Evolutionary conservation across 306 rosid species (phyloP), one percentile per base, ranked within the genome.

Genomic region (Prunus kanzakura): DNA sequence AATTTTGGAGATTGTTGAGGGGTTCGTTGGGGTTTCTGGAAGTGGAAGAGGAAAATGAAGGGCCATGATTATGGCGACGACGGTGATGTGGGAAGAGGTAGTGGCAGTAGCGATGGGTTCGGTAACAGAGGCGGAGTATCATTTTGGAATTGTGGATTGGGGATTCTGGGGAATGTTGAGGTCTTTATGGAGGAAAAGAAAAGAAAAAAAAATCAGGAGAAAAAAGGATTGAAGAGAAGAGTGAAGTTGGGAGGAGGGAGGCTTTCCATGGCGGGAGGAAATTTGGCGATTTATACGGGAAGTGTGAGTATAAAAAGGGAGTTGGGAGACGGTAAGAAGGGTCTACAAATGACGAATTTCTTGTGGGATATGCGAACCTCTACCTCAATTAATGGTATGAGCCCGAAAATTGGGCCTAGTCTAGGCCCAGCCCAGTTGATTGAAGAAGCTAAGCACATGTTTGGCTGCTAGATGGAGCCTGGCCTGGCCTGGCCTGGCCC

Each of bases 81-180:
- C 49, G 81, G 79, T 5, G 83, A n/a, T 73, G 67, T 78, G 78
- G 83, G 69, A 79, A 79, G 74, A 86, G 90, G 73, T 80, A 75
- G 76, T 79, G 22, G 82, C 86, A 79, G 80, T 68, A 57, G 79
- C 89, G 79, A 78, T 80, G 86, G 29, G 79, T 76, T 83, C 85
- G 84, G 25, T 73, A 81, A 78, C 80, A 77, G 79, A 86, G 63
- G 66, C 96, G 93, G 73, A 84, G 86, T 92, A 95, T 90, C 22
- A 66, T 77, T 20, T 12, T n/a, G 16, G 13, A 18, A 27, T 15
- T 58, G 1, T 45, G 60, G 20, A 50, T 70, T 70, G 30, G 47
- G 52, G 9, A 29, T 4, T 52, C 9, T 25, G 2, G 43, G 64
- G 1, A 22, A 46, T 27, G 10, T 38, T 50, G 7, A 15, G 11